Base-by-base conservation (phyloP, 306 rosid genomes). In the Medicago lupulina region DNA sequence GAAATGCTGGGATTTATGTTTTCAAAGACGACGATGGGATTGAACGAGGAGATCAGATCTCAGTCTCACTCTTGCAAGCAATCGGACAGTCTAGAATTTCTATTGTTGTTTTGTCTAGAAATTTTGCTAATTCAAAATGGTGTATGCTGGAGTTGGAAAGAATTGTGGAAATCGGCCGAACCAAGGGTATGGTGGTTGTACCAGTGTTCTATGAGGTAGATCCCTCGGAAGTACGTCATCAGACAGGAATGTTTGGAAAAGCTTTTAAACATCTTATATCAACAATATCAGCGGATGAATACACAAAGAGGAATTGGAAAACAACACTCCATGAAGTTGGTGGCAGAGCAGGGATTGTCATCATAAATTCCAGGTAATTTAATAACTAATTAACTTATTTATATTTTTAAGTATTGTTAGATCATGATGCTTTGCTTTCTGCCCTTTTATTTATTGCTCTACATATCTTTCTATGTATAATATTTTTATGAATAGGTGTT, bases 151-250 rank as follows among this genome's bases (percentile, higher is more conserved):
- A 53, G 25, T 53, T 53, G 21, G 59, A 53, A 23, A 53, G 23
- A 16, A 53, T 53, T n/a, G 19, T 53, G 59, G 59, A 53, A 7
- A 53, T 16, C 10, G 4, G 59, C 0, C 16, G 25, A 7, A 53
- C 59, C 25, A 53, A n/a, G 1, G 59, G 10, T 53, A 16, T 53
- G 59, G 25, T 53, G 8, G 59, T 53, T 53, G 59, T 53, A 0
- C 59, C 59, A 8, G 12, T 53, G 25, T 53, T 53, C 10, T 53
- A 53, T 16, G 59, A 53, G 59, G 59, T 53, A 53, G 59, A 53
- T 17, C 59, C 59, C 59, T 53, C 25, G 0, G 59, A 53, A 0
- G 59, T 53, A 16, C 59, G 59, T 6, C 10, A 53, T 53, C 59
- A 53, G 9, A 16, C 59, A 16, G 25, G 59, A 16, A 17, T 16